Base-by-base conservation (phyloP, 2,329 filamentous ascomycete species). In the Rhynchosporium secalis region DNA sequence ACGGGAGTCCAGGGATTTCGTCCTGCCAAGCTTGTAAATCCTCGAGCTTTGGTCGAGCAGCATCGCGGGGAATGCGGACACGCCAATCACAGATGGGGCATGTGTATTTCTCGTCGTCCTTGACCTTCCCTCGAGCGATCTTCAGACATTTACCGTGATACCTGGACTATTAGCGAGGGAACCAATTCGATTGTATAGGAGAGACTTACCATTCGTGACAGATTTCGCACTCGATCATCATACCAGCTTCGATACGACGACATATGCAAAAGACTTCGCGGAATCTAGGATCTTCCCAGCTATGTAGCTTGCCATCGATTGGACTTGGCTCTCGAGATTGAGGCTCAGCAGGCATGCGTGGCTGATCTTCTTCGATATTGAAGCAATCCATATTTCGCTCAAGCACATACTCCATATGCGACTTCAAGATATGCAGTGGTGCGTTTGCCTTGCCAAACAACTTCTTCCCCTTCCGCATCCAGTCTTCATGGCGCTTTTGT, bases 201-300 rank as follows among this genome's bases (percentile, higher is more conserved):
- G 45, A 33, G 26, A 80, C 87, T 80, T 76, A 93, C 95, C 95
- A 99, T 79, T 99, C 95, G 72, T 97, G 94, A 76, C 95, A 99
- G 45, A 97, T 82, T 75, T 98, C 95, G 75, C 95, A 99, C 77
- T 99, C 95, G 71, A 99, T 98, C 95, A 99, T 99, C 89, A 98
- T 96, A 57, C 95, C 95, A 43, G 94, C 92, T 76, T 99, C 95
- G 6, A 92, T 86, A 66, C 88, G 91, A 63, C 95, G 87, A 77
- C 95, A 99, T 69, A 99, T 96, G 76, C 95, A 99, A 75, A 98
- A 99, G 0, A 98, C 94, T 73, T 98, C 93, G 41, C 85, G 77
- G 61, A 82, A 82, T 38, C 78, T 86, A 73, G 80, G 83, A 70
- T 89, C 83, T 70, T 88, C 81, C 82, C 78, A 88, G 68, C 77